Evolutionary conservation across 2,329 filamentous ascomycete species (phyloP).

Genomic region (Exophiala sp.): DNA sequence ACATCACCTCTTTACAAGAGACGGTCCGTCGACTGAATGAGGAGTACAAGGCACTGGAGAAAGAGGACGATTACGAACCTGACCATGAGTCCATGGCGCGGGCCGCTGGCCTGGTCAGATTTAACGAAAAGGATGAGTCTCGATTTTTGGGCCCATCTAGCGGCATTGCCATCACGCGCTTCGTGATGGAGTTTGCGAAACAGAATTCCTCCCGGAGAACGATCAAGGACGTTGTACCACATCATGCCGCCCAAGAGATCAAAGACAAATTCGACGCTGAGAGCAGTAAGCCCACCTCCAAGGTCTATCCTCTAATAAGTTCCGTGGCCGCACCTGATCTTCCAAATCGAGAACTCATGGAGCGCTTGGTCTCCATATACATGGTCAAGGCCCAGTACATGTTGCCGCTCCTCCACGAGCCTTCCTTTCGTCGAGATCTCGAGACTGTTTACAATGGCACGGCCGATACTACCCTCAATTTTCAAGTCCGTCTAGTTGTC

Average conservation of each 20-base stretch:
- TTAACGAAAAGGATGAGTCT: slow-evolving; percentile 81
- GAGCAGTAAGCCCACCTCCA: slow-evolving; percentile 64
- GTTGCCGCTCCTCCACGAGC: slow-evolving; percentile 82
- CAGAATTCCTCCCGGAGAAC: slow-evolving; percentile 85
- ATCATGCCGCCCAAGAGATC: slow-evolving; percentile 63
- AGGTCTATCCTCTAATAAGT: slow-evolving; percentile 88
- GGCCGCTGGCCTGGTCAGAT: slow-evolving; percentile 77
- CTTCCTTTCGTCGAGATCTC: slow-evolving; percentile 69
- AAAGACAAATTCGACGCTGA: slow-evolving; percentile 66
- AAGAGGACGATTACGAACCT: slow-evolving; percentile 68
- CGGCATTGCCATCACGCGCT: slow-evolving; percentile 87
- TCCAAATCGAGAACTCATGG: slow-evolving; percentile 69
- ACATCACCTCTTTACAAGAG: slow-evolving; percentile 88
- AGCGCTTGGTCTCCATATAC: slow-evolving; percentile 79
- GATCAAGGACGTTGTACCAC: slow-evolving; percentile 87
- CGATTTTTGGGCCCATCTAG: slow-evolving; percentile 92
- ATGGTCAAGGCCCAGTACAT: slow-evolving; percentile 86
- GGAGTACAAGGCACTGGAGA: slow-evolving; percentile 74
- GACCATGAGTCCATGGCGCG: slow-evolving; percentile 82
- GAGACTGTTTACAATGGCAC: slow-evolving; percentile 76
- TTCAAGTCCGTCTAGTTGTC: slow-evolving; percentile 84
- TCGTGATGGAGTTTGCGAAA: slow-evolving; percentile 96
- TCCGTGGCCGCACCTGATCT: slow-evolving; percentile 73
- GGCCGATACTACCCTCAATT: slow-evolving; percentile 77
- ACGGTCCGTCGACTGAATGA: slow-evolving; percentile 77